A percentile compares a stretch with the other conserved stretches of the same genome.
These are phyloP conservation scores for Hypomyces perniciosus DNA, from an alignment of 2,329 filamentous ascomycete genomes.

Conservation along the genomic window DNA sequence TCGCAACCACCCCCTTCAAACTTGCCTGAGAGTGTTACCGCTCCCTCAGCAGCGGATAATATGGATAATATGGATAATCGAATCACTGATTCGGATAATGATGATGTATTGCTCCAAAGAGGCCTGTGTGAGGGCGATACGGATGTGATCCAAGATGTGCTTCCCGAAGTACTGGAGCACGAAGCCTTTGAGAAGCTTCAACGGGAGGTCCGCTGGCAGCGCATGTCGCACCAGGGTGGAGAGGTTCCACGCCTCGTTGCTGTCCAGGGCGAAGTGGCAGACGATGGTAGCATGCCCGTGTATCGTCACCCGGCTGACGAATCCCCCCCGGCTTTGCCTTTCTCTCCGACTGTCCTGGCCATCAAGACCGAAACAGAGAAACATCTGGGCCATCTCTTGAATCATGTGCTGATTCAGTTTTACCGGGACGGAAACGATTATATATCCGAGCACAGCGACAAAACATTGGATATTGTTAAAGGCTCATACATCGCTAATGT, in stretches of 20 bases:
- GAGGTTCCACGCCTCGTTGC: slow-evolving; percentile 88
- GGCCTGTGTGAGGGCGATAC: slow-evolving; percentile 77
- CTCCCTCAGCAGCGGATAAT: not conserved
- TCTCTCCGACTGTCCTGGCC: slow-evolving; percentile 64
- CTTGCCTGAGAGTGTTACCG: too few relatives aligned
- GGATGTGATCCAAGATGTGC: slow-evolving; percentile 62
- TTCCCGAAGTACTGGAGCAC: slow-evolving; percentile 50
- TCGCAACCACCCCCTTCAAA: not conserved
- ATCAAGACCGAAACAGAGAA: slow-evolving; percentile 66
- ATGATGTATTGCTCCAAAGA: slow-evolving; percentile 29
- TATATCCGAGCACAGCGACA: slow-evolving; percentile 96
- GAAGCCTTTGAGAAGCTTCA: slow-evolving; percentile 64
- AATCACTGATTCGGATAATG: not conserved
- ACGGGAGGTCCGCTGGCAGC: slow-evolving; percentile 77
- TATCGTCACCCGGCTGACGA: slow-evolving; percentile 93
- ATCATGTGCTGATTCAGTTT: slow-evolving; percentile 88
- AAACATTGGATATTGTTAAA: slow-evolving; percentile 82
- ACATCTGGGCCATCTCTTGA: slow-evolving; percentile 70
- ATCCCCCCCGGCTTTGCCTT: slow-evolving; percentile 68
- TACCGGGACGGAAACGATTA: slow-evolving; percentile 87
- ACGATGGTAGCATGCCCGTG: slow-evolving; percentile 73
- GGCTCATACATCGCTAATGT: slow-evolving; percentile 85
- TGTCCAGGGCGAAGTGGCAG: slow-evolving; percentile 68
- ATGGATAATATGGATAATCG: not conserved
- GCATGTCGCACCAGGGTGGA: slow-evolving; percentile 87